These are phyloP conservation scores for Termitomyces sp. DNA, from an alignment of 768 basidiomycete genomes.

Conservation along the genomic window DNA sequence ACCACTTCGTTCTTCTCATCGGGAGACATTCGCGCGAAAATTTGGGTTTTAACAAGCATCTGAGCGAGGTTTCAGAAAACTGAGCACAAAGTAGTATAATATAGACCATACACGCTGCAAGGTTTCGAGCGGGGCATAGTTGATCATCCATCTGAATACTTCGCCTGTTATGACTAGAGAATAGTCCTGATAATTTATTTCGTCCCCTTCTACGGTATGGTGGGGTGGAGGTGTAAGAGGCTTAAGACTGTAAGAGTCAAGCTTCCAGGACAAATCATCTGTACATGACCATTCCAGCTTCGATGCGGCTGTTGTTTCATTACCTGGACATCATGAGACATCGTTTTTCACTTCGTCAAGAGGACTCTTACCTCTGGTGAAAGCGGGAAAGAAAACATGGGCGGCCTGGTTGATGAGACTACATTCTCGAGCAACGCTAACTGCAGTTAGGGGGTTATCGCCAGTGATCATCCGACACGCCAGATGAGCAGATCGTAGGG, in stretches of 20 bases:
- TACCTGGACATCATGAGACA: slow-evolving; percentile 40
- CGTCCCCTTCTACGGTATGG: slow-evolving; percentile 67
- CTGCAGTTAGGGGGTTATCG: slow-evolving; percentile 94
- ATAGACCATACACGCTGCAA: slow-evolving; percentile 75
- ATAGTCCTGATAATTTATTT: slow-evolving; percentile 82
- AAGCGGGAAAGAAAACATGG: slow-evolving; percentile 84
- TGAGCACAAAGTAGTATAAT: not conserved
- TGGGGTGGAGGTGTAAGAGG: slow-evolving; percentile 72
- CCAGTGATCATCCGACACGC: slow-evolving; percentile 98
- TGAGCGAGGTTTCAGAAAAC: slow-evolving; percentile 27
- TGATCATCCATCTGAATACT: slow-evolving; percentile 98
- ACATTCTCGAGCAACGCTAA: slow-evolving; percentile 96
- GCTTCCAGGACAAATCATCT: slow-evolving; percentile 81
- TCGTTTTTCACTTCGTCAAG: not conserved
- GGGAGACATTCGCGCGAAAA: slow-evolving; percentile 98
- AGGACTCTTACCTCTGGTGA: slow-evolving; percentile 60
- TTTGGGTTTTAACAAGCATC: slow-evolving; percentile 97
- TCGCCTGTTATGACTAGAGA: slow-evolving; percentile 92
- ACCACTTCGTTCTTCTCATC: slow-evolving; percentile 99
- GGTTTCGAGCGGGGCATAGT: slow-evolving; percentile 90
- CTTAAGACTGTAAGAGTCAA: slow-evolving; percentile 88
- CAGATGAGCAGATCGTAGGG: slow-evolving; percentile 84
- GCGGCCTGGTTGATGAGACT: slow-evolving; percentile 83
- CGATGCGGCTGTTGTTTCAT: slow-evolving; percentile 49
- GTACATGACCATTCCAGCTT: slow-evolving; percentile 89